phyloP scores from a whole-genome alignment of 768 basidiomycete genomes.

The Cystofilobasidium ferigula region DNA sequence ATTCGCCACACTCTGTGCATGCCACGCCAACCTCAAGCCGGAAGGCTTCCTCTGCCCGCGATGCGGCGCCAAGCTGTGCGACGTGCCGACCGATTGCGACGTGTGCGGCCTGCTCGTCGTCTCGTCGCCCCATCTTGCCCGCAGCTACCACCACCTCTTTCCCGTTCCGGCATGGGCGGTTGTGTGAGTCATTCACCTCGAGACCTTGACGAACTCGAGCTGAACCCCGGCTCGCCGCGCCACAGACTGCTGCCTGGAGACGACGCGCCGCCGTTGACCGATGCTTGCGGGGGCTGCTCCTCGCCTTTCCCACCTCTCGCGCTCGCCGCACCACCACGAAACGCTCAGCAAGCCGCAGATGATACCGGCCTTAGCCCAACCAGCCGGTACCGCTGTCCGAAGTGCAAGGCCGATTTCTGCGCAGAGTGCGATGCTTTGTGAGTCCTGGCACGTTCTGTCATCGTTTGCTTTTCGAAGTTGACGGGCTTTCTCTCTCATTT shows the following conservation, averaged over 20 bases:
- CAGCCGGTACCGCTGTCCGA: conserved; percentile 79
- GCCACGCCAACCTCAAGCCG: conserved; percentile 82
- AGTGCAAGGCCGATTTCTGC: conserved; percentile 79
- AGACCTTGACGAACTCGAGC: not conserved
- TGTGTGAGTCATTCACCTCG: conserved; percentile 50
- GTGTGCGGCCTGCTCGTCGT: conserved; percentile 97
- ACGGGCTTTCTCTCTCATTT: not conserved
- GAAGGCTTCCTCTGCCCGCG: conserved; percentile 92
- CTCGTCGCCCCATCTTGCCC: conserved; percentile 87
- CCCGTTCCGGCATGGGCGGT: conserved; percentile 76
- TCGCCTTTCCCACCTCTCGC: conserved; percentile 48
- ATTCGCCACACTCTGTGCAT: conserved; percentile 75
- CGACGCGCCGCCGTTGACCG: conserved; percentile 33
- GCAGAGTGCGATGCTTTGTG: conserved; percentile 84
- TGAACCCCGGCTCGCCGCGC: not conserved
- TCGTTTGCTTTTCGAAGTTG: not conserved
- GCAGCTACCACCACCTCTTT: conserved; percentile 91
- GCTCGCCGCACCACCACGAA: conserved; percentile 22
- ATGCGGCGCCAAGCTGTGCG: conserved; percentile 85
- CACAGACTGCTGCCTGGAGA: not conserved
- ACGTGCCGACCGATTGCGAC: conserved; percentile 95
- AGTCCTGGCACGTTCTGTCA: conserved; percentile 1
- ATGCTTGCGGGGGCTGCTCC: conserved; percentile 67
- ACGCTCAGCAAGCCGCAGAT: conserved; percentile 32
- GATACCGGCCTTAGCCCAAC: conserved; percentile 65